Conservation (phyloP, 257 asterid genomes). For the Gardenia jasminoides region DNA sequence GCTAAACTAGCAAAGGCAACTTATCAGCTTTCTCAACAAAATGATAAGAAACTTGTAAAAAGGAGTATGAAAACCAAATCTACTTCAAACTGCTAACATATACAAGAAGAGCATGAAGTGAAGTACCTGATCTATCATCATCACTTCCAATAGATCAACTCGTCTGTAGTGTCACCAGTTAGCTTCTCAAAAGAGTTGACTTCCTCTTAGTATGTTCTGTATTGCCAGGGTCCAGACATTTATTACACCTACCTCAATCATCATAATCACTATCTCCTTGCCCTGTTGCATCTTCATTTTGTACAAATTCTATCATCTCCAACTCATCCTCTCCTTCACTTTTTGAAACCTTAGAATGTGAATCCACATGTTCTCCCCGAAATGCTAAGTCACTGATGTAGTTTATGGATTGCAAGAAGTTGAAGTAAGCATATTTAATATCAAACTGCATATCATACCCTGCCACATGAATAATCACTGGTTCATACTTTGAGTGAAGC, state of each 20-base stretch:
- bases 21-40: no score
- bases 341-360: conserved; percentile 10
- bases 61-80: not conserved
- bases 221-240: not conserved
- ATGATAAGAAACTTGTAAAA: not conserved
- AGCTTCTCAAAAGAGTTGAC: not conserved
- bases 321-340: conserved; percentile 26
- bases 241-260: not conserved
- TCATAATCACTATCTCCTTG: conserved; percentile 6
- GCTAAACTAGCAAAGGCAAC: no score
- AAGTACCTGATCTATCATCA: not conserved
- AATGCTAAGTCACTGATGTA: conserved; percentile 23
- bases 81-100: not conserved
- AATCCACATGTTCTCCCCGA: conserved; percentile 12
- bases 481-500: not conserved
- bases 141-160: not conserved
- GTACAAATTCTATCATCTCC: conserved; percentile 15
- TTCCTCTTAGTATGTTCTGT: not conserved
- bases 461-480: conserved; percentile 31
- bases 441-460: conserved; percentile 98
- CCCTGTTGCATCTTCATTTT: conserved; percentile 11
- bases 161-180: not conserved
- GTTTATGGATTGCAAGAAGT: conserved; percentile 68
- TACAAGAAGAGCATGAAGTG: not conserved
- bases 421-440: conserved; percentile 86